Evolutionary conservation across 306 rosid genomes (phyloP).

Genomic region (Arachis hypogaea): DNA sequence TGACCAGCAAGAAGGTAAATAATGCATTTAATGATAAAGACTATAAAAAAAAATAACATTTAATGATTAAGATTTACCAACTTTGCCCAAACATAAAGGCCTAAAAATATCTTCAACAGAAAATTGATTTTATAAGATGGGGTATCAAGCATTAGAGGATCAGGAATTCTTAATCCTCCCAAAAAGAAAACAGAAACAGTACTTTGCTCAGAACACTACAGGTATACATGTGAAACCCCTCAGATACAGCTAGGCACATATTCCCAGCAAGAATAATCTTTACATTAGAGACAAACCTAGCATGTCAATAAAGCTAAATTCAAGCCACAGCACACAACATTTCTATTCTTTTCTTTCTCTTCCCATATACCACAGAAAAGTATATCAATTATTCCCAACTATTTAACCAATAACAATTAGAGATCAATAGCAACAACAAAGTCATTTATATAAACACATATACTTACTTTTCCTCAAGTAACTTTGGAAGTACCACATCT

Average conservation of each 20-base stretch:
- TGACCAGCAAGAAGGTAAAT: constrained; percentile 4
- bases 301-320: constrained; percentile 27
- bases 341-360: constrained; percentile 22
- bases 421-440: constrained; percentile 31
- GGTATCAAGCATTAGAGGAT: constrained; percentile 1
- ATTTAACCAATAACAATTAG: constrained; percentile 15
- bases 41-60: neutral
- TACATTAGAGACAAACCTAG: constrained; percentile 19
- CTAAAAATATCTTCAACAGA: neutral
- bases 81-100: neutral
- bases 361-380: constrained; percentile 18
- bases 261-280: constrained; percentile 2
- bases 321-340: constrained; percentile 20
- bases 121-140: neutral
- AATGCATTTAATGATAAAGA: constrained; percentile 2
- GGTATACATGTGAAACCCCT: constrained; percentile 2
- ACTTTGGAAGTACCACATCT: constrained; percentile 85
- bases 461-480: constrained; percentile 94
- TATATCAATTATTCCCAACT: constrained; percentile 35
- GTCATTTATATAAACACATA: constrained; percentile 19
- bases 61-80: neutral
- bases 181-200: constrained; percentile 19
- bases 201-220: neutral
- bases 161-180: constrained; percentile 5
- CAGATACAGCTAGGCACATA: neutral